phyloP scores from a whole-genome alignment of 2,329 filamentous ascomycete species.

The Sporothrix sp. region DNA sequence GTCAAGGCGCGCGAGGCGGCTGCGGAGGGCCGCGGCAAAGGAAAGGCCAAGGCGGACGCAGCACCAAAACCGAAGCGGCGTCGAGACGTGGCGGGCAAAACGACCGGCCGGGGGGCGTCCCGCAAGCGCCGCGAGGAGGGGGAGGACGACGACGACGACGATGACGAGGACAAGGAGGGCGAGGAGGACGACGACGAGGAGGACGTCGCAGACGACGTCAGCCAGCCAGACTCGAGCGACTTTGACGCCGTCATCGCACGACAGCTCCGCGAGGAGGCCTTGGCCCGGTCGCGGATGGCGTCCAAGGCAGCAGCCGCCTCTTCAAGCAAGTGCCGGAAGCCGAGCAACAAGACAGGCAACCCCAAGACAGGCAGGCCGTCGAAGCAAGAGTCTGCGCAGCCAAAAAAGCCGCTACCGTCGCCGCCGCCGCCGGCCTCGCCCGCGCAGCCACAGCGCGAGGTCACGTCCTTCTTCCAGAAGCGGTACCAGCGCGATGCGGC shows the following conservation, averaged over 20 bases:
- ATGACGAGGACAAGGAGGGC: slow-evolving; percentile 19
- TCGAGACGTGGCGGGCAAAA: slow-evolving; percentile 16
- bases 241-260: slow-evolving; percentile 61
- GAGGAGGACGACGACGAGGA: slow-evolving; percentile 4
- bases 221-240: slow-evolving; percentile 57
- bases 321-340: slow-evolving; percentile 17
- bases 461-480: slow-evolving; percentile 81
- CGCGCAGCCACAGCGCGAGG: slow-evolving; percentile 44
- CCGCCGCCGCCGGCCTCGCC: slow-evolving; percentile 18
- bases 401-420: not conserved
- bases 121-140: slow-evolving; percentile 23
- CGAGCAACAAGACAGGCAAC: slow-evolving; percentile 1
- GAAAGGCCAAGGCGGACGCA: slow-evolving; percentile 6
- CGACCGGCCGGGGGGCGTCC: slow-evolving; percentile 10
- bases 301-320: not conserved
- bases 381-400: not conserved
- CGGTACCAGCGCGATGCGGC: slow-evolving; percentile 70
- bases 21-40: slow-evolving; percentile 12
- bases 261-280: slow-evolving; percentile 65
- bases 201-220: slow-evolving; percentile 26
- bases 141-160: slow-evolving; percentile 23
- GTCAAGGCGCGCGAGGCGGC: slow-evolving; percentile 29
- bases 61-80: slow-evolving; percentile 15
- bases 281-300: slow-evolving; percentile 39
- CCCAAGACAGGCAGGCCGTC: too few species aligned